Conservation (phyloP, 2,329 filamentous ascomycete genomes). For the Aspergillus latus region DNA sequence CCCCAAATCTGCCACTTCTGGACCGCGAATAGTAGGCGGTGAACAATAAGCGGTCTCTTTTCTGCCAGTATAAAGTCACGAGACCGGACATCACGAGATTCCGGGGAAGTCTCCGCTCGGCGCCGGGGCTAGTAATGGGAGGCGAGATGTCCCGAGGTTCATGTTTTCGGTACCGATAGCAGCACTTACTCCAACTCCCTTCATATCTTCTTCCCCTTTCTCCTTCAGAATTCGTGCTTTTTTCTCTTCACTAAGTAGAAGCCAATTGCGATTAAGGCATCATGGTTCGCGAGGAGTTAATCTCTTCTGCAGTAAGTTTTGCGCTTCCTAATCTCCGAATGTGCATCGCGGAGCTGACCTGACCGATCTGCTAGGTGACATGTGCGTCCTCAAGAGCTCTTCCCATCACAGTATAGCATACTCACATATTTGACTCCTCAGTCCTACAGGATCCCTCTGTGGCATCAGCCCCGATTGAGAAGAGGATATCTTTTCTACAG, state of each 20-base stretch:
- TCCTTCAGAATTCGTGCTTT: constrained; percentile 14
- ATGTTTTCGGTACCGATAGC: constrained; percentile 29
- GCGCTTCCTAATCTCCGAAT: constrained; percentile 12
- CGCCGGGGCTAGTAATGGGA: constrained; percentile 5
- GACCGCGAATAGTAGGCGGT: constrained; percentile 33
- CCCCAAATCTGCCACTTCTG: constrained; percentile 18
- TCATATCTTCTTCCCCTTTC: constrained; percentile 14
- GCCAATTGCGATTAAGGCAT: constrained; percentile 44
- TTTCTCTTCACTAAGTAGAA: constrained; percentile 4
- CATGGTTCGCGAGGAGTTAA: constrained; percentile 91
- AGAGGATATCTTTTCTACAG: constrained; percentile 86
- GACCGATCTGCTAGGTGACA: constrained; percentile 44
- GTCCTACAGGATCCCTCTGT: constrained; percentile 95
- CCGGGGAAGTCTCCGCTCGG: constrained; percentile 32
- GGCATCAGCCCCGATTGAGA: constrained; percentile 84
- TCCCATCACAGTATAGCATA: constrained; percentile 2
- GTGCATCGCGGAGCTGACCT: constrained; percentile 28
- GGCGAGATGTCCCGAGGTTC: constrained; percentile 38
- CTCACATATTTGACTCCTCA: constrained; percentile 38
- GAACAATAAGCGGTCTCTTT: constrained; percentile 16
- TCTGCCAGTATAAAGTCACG: constrained; percentile 10
- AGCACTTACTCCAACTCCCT: constrained; percentile 3
- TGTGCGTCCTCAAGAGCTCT: constrained; percentile 43
- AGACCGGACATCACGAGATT: constrained; percentile 19
- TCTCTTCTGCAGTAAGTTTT: constrained; percentile 71